Evolutionary conservation across 148 eudicot species (phyloP).

Genomic region (Oxyria digyna): DNA sequence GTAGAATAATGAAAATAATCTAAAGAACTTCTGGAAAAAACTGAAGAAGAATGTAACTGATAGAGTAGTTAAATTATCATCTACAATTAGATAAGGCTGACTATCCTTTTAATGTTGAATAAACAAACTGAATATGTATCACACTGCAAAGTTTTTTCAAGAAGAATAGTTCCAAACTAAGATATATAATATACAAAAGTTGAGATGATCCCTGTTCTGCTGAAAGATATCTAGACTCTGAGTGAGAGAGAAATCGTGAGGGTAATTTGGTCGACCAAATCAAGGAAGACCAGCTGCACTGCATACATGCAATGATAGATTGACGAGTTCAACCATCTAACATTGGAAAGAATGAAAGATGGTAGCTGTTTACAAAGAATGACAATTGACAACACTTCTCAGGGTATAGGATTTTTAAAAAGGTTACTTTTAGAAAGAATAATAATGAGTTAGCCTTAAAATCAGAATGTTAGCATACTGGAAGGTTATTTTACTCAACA

Average conservation of each 20-base stretch:
- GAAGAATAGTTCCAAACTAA: too few relatives aligned
- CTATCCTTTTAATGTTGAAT: neutral
- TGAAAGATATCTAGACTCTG: neutral
- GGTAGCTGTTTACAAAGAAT: neutral
- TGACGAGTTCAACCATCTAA: neutral
- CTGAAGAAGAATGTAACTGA: neutral
- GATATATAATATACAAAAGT: neutral
- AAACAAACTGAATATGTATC: neutral
- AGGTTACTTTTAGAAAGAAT: neutral
- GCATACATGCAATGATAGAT: neutral
- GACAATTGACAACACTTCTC: too few relatives aligned
- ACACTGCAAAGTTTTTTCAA: neutral
- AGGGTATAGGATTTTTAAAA: neutral
- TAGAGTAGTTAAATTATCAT: neutral
- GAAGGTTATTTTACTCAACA: neutral
- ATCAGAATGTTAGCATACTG: neutral
- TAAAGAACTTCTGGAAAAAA: neutral
- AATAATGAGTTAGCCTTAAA: neutral
- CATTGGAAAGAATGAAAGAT: neutral
- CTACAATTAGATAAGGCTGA: neutral
- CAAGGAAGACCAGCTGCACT: neutral
- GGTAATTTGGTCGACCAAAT: neutral
- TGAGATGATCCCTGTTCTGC: neutral
- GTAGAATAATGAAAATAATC: slow-evolving; percentile 1
- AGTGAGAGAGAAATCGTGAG: neutral